A percentile compares a stretch with the other conserved stretches of the same genome.
Conservation (phyloP, 306 rosid genomes). For the Spatholobus suberectus region DNA sequence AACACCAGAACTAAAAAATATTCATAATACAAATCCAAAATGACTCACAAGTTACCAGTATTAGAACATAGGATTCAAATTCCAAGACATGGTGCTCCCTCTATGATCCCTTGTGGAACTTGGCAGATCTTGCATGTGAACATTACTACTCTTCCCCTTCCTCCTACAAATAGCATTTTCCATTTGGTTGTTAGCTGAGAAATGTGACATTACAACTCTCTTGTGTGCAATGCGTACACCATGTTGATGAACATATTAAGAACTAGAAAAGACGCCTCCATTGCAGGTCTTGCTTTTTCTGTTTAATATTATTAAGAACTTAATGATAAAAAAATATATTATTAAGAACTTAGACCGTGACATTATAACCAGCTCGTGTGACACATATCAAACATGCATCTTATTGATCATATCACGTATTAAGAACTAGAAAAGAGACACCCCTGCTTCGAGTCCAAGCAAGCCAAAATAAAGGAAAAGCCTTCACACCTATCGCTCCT, state of each 20-base stretch:
- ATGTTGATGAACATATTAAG: not conserved
- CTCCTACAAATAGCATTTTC: constrained; percentile 12
- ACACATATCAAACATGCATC: not conserved
- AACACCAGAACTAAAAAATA: not conserved
- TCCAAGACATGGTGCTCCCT: not conserved
- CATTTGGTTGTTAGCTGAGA: constrained; percentile 22
- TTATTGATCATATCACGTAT: constrained; percentile 1
- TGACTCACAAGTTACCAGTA: not conserved
- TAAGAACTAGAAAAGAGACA: constrained; percentile 35
- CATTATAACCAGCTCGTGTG: constrained; percentile 34
- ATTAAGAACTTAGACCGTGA: constrained; percentile 32
- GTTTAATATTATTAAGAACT: constrained; percentile 27
- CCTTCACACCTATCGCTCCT: constrained; percentile 42
- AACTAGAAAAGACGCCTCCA: no score
- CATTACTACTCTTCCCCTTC: not conserved
- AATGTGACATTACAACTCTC: constrained; percentile 40
- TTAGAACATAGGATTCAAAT: not conserved
- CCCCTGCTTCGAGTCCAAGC: constrained; percentile 61
- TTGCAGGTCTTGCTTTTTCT: constrained; percentile 25
- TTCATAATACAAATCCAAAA: not conserved
- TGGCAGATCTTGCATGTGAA: constrained; percentile 22
- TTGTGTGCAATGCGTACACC: not conserved
- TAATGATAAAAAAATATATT: no score
- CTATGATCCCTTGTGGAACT: constrained; percentile 5
- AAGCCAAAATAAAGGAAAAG: constrained; percentile 49